phyloP scores from a whole-genome alignment of 768 basidiomycete genomes.

The Pleurotus tuoliensis region DNA sequence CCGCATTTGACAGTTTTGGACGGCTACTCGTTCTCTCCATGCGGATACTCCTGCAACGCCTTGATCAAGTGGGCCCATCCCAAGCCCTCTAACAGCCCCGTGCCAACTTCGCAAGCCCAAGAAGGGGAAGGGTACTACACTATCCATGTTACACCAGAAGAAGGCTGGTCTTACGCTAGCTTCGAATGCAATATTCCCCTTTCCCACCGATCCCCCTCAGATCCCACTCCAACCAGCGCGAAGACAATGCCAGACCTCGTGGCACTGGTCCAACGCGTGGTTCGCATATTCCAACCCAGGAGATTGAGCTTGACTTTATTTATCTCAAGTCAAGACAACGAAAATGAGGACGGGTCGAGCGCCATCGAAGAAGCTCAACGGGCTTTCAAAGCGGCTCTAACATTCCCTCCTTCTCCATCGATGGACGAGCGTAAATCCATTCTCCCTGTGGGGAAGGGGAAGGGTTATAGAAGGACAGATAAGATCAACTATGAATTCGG shows the following conservation, averaged over 20 bases:
- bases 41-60: conserved; percentile 95
- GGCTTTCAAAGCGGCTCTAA: conserved; percentile 67
- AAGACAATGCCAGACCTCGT: conserved; percentile 66
- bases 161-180: conserved; percentile 97
- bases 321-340: conserved; percentile 66
- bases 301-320: conserved; percentile 86
- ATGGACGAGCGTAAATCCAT: conserved; percentile 9
- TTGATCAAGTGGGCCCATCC: conserved; percentile 63
- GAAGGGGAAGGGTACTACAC: conserved; percentile 91
- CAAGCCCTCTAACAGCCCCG: conserved; percentile 18
- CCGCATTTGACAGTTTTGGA: conserved; percentile 77
- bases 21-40: conserved; percentile 90
- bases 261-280: conserved; percentile 83
- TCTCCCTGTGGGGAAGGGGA: conserved; percentile 3
- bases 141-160: conserved; percentile 97
- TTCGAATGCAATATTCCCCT: conserved; percentile 98
- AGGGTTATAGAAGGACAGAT: conserved; percentile 78
- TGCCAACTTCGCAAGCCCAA: conserved; percentile 8
- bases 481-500: conserved; percentile 99
- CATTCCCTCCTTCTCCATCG: conserved; percentile 16
- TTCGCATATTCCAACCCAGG: conserved; percentile 89
- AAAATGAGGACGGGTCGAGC: conserved; percentile 38
- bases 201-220: conserved; percentile 21
- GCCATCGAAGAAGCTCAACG: conserved; percentile 70
- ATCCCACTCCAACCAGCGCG: conserved; percentile 21